Conservation (phyloP, 345 rosid species). For the Citrus cavaleriei region DNA sequence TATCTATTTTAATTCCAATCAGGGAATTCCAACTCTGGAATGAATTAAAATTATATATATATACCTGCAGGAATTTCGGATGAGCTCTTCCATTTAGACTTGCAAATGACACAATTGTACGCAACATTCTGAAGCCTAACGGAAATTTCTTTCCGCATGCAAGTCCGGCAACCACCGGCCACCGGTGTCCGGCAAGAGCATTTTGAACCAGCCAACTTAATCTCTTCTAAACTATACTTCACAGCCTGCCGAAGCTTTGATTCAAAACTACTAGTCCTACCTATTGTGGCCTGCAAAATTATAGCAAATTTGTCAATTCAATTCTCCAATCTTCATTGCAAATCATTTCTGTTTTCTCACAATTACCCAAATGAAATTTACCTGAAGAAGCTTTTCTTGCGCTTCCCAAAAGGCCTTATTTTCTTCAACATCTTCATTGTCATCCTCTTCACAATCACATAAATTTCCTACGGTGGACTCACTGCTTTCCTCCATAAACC, state of each 20-base stretch:
- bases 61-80: slow-evolving; percentile 66
- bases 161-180: slow-evolving; percentile 56
- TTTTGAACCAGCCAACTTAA: slow-evolving; percentile 18
- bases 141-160: slow-evolving; percentile 50
- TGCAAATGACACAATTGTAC: slow-evolving; percentile 55
- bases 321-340: neutral
- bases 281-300: slow-evolving; percentile 54
- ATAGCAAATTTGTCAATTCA: neutral
- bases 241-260: slow-evolving; percentile 60
- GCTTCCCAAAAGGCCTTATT: slow-evolving; percentile 64
- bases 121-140: slow-evolving; percentile 52
- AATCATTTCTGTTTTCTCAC: neutral
- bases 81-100: slow-evolving; percentile 80
- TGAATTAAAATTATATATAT: neutral
- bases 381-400: slow-evolving; percentile 75
- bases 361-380: slow-evolving; percentile 11
- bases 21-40: no score
- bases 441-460: slow-evolving; percentile 12
- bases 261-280: slow-evolving; percentile 62
- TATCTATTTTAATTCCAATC: no score
- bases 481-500: slow-evolving; percentile 41
- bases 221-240: slow-evolving; percentile 47
- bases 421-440: slow-evolving; percentile 37
- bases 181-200: slow-evolving; percentile 51
- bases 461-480: slow-evolving; percentile 26